These are phyloP conservation scores for Kwoniella sp. DNA, from an alignment of 768 basidiomycete genomes.

Conservation along the genomic window DNA sequence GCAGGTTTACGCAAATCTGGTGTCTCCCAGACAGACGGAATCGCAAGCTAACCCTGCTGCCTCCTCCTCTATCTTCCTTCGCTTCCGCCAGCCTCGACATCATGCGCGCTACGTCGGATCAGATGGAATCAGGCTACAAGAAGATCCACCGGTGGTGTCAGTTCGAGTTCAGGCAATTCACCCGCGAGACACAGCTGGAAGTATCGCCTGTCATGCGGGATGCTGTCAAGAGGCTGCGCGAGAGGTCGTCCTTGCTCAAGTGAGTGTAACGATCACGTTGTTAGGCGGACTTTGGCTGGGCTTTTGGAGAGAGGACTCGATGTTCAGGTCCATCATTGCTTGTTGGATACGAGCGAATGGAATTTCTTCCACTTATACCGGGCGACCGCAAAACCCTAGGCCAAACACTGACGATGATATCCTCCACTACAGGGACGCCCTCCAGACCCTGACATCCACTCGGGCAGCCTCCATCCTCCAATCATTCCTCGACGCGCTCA, in stretches of 20 bases:
- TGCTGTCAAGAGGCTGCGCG: slow-evolving; percentile 71
- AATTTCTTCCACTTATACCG: no score
- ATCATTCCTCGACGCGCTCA: slow-evolving; percentile 84
- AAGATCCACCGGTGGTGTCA: slow-evolving; percentile 84
- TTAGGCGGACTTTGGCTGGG: no score
- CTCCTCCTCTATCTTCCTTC: no score
- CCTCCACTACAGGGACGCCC: slow-evolving; percentile 71
- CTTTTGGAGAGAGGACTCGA: no score
- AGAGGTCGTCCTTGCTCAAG: slow-evolving; percentile 76
- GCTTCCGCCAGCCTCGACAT: slow-evolving; percentile 74
- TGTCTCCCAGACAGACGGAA: no score
- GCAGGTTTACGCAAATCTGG: no score
- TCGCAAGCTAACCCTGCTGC: no score
- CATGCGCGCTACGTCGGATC: slow-evolving; percentile 75
- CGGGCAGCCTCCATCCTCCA: slow-evolving; percentile 77
- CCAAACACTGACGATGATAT: no score
- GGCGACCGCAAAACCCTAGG: no score
- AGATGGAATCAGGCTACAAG: slow-evolving; percentile 85
- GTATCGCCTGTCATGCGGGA: slow-evolving; percentile 75
- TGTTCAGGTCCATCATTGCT: no score
- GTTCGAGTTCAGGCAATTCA: slow-evolving; percentile 79
- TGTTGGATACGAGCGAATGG: no score
- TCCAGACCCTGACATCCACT: slow-evolving; percentile 74
- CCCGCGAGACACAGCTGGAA: slow-evolving; percentile 65
- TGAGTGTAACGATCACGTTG: slow-evolving; percentile 59